A percentile compares a stretch with the other conserved stretches of the same genome.
Conservation (phyloP, 345 rosid species). For the Angophora floribunda region DNA sequence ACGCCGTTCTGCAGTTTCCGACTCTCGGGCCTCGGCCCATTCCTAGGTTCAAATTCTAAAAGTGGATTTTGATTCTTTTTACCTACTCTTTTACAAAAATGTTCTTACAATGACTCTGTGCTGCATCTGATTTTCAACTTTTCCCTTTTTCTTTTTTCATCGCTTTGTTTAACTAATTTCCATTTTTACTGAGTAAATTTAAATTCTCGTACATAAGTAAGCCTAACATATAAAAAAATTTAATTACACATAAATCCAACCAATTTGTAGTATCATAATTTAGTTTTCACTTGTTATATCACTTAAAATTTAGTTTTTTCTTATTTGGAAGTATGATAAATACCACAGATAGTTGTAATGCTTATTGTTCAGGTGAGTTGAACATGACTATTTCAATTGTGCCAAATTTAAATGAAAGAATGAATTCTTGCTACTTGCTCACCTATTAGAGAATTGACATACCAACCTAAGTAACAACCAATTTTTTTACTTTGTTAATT, state of each 20-base stretch:
- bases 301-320: not conserved
- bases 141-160: too few species aligned
- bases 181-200: too few species aligned
- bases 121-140: not conserved
- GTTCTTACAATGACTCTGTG: not conserved
- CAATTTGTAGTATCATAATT: not conserved
- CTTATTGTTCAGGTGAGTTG: not conserved
- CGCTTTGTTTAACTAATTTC: too few species aligned
- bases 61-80: not conserved
- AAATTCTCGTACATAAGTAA: too few species aligned
- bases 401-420: not conserved
- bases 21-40: not conserved
- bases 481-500: not conserved
- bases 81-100: not conserved
- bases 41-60: not conserved
- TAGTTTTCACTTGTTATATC: not conserved
- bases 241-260: not conserved
- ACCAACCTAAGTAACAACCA: not conserved
- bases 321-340: not conserved
- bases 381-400: not conserved
- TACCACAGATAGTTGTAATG: not conserved
- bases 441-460: not conserved
- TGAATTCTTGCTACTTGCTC: not conserved
- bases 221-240: not conserved
- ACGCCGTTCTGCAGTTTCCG: not conserved